Conservation (phyloP, 805 yeast genomes). For the Yamadazyma sp. region DNA sequence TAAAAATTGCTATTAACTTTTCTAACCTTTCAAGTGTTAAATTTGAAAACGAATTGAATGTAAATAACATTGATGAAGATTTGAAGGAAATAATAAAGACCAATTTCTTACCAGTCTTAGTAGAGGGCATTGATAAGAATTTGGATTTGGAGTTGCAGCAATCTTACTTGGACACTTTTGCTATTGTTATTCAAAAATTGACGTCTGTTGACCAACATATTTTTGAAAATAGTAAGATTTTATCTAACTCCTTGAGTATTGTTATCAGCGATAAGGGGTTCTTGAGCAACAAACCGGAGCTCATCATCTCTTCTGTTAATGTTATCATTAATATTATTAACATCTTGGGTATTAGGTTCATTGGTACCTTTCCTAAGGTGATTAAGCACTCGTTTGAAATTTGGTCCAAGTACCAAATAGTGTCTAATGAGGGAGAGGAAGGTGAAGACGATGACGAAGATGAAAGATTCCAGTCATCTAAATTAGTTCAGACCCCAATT, state of each 20-base stretch:
- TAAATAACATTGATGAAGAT: conserved; percentile 39
- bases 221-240: conserved; percentile 38
- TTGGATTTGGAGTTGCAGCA: conserved; percentile 56
- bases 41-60: conserved; percentile 64
- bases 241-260: conserved; percentile 50
- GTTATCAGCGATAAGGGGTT: conserved; percentile 55
- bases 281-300: conserved; percentile 54
- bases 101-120: conserved; percentile 50
- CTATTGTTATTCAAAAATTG: conserved; percentile 62
- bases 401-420: conserved; percentile 41
- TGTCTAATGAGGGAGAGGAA: not conserved
- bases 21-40: conserved; percentile 63
- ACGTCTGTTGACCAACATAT: conserved; percentile 35
- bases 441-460: conserved; percentile 9
- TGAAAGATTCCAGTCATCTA: conserved; percentile 21
- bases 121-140: conserved; percentile 35
- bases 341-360: conserved; percentile 78
- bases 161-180: conserved; percentile 66
- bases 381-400: conserved; percentile 70
- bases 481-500: conserved; percentile 64
- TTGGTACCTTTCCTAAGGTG: conserved; percentile 82
- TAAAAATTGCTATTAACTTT: conserved; percentile 58
- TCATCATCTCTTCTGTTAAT: conserved; percentile 70
- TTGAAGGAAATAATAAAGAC: conserved; percentile 53
- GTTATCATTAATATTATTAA: conserved; percentile 69